phyloP scores from a whole-genome alignment of 2,329 filamentous ascomycete species.

The Monilinia polystroma region DNA sequence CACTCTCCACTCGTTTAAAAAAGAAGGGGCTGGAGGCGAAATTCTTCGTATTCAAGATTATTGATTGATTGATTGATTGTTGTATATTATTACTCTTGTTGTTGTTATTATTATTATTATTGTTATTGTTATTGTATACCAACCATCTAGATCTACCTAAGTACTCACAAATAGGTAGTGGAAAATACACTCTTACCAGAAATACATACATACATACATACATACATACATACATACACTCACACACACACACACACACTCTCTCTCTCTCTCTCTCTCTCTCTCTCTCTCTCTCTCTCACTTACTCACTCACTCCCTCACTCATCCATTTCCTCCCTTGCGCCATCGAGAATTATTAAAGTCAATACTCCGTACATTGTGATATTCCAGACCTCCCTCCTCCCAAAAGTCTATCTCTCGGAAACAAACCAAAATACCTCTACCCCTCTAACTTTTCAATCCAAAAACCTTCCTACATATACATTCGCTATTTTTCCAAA shows the following conservation, averaged over 20 bases:
- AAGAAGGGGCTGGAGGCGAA: background rate
- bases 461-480: no score
- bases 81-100: no score
- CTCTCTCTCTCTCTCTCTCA: no score
- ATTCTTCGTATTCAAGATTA: background rate
- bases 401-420: no score
- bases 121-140: background rate
- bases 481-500: conserved; percentile 5
- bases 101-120: background rate
- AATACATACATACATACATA: background rate
- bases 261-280: no score
- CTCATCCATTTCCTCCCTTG: background rate
- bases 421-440: no score
- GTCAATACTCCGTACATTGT: background rate
- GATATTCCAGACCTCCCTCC: background rate
- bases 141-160: background rate
- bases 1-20: background rate
- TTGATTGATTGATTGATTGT: background rate
- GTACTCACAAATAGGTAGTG: no score
- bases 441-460: background rate
- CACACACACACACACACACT: no score
- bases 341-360: conserved; percentile 11
- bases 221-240: no score
- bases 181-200: background rate
- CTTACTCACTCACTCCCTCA: background rate